Percentiles rank a stretch among this genome's conserved stretches.
Conservation (phyloP, 2,329 filamentous ascomycete genomes). For the Aspergillus tanneri region DNA sequence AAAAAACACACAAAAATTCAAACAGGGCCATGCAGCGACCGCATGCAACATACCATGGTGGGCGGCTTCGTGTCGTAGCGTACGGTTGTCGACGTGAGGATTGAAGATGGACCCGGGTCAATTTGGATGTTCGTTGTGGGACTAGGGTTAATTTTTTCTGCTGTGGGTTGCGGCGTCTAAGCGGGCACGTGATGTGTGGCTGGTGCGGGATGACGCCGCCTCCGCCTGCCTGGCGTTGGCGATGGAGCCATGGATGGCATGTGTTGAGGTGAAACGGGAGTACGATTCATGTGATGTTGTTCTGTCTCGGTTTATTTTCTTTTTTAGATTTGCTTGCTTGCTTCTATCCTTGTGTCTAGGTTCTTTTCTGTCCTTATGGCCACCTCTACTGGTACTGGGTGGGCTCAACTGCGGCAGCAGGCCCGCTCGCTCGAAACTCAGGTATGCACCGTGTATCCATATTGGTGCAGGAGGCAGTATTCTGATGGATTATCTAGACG, state of each 20-base stretch:
- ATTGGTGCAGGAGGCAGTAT: neutral
- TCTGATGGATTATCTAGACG: slow-evolving; percentile 56
- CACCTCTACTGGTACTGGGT: slow-evolving; percentile 64
- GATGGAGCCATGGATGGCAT: slow-evolving; percentile 4
- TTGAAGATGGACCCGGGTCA: slow-evolving; percentile 43
- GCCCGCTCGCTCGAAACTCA: slow-evolving; percentile 85
- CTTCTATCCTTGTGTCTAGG: neutral
- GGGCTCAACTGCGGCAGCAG: slow-evolving; percentile 93
- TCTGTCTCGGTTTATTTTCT: neutral
- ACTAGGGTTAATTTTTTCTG: slow-evolving; percentile 46
- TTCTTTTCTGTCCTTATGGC: slow-evolving; percentile 45
- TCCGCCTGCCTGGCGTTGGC: slow-evolving; percentile 1
- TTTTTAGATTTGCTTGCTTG: slow-evolving; percentile 7
- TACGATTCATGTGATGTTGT: neutral
- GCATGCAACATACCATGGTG: slow-evolving; percentile 47
- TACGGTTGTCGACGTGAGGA: slow-evolving; percentile 49
- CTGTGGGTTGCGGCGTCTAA: slow-evolving; percentile 31
- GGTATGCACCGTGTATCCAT: slow-evolving; percentile 50
- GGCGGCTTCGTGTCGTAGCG: slow-evolving; percentile 41
- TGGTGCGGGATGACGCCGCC: slow-evolving; percentile 9
- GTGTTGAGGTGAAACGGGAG: too few species aligned
- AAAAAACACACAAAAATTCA: slow-evolving; percentile 13
- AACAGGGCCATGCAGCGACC: too few species aligned
- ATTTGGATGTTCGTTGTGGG: slow-evolving; percentile 45
- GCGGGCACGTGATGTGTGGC: slow-evolving; percentile 31